Conservation (phyloP, 2,329 filamentous ascomycete genomes). For the Ceratocystis alfenasii region DNA sequence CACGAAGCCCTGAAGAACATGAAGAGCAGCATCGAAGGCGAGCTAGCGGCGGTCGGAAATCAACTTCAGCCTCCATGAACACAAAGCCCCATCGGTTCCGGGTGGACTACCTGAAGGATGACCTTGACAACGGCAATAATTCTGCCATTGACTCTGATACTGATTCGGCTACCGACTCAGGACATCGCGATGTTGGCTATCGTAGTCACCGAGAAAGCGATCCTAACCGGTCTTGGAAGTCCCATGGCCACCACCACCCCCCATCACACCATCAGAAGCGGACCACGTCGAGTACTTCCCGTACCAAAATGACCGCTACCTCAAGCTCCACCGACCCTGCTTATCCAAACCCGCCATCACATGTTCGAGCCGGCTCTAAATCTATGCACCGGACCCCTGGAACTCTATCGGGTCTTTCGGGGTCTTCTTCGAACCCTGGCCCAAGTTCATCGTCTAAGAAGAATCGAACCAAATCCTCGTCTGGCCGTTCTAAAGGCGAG, state of each 20-base stretch:
- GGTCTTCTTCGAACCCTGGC: background rate
- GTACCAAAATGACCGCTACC: conserved; percentile 10
- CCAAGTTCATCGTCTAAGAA: background rate
- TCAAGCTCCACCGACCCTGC: background rate
- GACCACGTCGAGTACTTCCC: conserved; percentile 12
- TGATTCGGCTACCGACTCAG: background rate
- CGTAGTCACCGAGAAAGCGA: background rate
- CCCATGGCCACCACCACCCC: background rate
- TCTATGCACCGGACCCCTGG: conserved; percentile 11
- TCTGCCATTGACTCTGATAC: conserved; percentile 14
- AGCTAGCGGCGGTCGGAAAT: conserved; percentile 6
- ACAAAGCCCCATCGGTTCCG: conserved; percentile 1
- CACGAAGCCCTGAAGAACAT: conserved; percentile 14
- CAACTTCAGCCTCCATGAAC: conserved; percentile 2
- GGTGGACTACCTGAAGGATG: conserved; percentile 9
- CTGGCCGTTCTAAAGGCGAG: conserved; percentile 14
- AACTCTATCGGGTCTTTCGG: background rate
- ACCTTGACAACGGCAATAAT: background rate
- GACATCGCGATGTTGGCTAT: background rate
- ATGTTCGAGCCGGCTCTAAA: background rate
- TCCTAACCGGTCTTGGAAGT: background rate
- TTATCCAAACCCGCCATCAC: background rate
- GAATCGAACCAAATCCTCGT: conserved; percentile 13
- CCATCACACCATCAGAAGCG: conserved; percentile 1
- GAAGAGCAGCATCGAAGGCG: conserved; percentile 10